Evolutionary conservation across 441 rosid species (phyloP).

Genomic region (Hura crepitans): DNA sequence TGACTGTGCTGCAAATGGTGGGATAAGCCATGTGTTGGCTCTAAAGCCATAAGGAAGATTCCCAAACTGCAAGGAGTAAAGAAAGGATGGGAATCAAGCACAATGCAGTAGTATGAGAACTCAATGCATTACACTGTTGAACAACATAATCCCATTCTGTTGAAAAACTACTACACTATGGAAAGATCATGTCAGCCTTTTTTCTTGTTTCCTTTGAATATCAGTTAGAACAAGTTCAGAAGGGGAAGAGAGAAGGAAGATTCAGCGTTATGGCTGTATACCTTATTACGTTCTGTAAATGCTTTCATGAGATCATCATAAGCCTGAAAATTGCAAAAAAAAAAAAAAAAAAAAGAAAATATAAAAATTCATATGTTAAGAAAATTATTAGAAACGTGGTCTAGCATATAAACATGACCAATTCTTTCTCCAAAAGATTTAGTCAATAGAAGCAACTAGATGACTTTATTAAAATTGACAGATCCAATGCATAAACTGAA

Average conservation of each 20-base stretch:
- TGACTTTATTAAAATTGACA: too few relatives aligned
- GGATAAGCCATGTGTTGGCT: constrained; percentile 67
- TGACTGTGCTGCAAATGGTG: constrained; percentile 45
- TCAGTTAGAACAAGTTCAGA: constrained; percentile 15
- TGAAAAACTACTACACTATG: neutral
- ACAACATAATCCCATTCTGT: neutral
- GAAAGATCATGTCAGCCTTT: neutral
- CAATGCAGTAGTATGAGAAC: neutral
- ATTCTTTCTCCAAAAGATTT: neutral
- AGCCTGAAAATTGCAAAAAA: constrained; percentile 47
- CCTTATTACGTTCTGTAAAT: constrained; percentile 88
- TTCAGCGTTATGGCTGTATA: constrained; percentile 21
- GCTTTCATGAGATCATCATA: constrained; percentile 81
- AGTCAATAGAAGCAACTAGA: too few relatives aligned
- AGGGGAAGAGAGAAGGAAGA: neutral
- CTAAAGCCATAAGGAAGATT: constrained; percentile 72
- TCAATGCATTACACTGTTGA: neutral
- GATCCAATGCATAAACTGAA: neutral
- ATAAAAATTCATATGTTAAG: neutral
- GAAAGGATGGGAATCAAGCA: constrained; percentile 2
- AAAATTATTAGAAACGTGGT: neutral
- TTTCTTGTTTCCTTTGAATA: neutral
- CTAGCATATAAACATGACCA: neutral
- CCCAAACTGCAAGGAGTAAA: constrained; percentile 46
- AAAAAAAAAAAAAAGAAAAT: neutral